Evolutionary conservation across 2,329 filamentous ascomycete species (phyloP), one percentile per base, ranked within the genome.

Genomic region (Pseudocercospora fuligena): DNA sequence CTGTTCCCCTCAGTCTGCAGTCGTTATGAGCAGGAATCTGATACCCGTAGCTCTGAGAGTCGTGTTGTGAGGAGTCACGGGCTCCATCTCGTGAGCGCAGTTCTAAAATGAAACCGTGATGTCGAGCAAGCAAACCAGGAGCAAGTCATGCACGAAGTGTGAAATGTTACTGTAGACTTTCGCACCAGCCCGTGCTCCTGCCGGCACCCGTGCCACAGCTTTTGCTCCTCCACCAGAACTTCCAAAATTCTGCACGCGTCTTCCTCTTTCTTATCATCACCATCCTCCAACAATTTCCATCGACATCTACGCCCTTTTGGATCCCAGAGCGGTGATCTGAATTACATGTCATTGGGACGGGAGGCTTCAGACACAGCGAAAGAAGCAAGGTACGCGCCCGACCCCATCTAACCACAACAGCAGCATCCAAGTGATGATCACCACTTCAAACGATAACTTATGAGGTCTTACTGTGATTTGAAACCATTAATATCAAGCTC

Each of bases 401-500:
- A 54, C 27, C 21, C 43, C 36, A 23, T 43, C 46, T 27, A 29
- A 51, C 43, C 46, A 29, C 27, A 29, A 7, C 47, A 53, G 29
- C 62, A 64, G 62, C 31, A 33, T 40, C 66, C 56, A 46, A 23
- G 73, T 73, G 74, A 76, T 77, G 74, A 69, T 63, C 67, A 60
- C 61, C 63, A 65, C 74, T n/a, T 73, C 74, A 80, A 79, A 78
- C 77, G 72, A 78, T 77, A 80, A 78, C 74, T 79, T 77, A 73
- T 76, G 78, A 80, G 68, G 69, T 71, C 64, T 40, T 25, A 70
- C 71, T 66, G 77, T 78, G 76, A 62, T 58, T 67, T 33, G 12
- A 12, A 33, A 33, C 7, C 27, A 1, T 33, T 12, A 33, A 33
- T 76, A 77, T 84, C 82, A 85, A 85, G 83, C 83, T 85, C 83